Evolutionary conservation across 805 yeast species (phyloP).

Genomic region (Saturnispora diversa): DNA sequence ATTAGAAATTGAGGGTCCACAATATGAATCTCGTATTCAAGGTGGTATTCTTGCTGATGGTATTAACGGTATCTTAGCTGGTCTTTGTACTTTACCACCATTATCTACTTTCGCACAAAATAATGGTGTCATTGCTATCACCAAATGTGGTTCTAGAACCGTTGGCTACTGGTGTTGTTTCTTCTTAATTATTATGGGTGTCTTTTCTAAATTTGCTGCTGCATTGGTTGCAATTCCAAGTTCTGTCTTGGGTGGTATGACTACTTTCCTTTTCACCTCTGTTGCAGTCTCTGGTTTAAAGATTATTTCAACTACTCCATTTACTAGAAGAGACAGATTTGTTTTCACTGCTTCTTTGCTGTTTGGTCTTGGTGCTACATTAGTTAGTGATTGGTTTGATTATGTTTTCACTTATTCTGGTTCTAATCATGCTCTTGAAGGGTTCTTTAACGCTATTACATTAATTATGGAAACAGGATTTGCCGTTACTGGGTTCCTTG

Average conservation of each 20-base stretch:
- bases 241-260: constrained; percentile 83
- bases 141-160: constrained; percentile 81
- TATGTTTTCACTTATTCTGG: constrained; percentile 45
- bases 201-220: constrained; percentile 80
- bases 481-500: constrained; percentile 49
- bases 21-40: constrained; percentile 78
- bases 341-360: constrained; percentile 43
- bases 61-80: constrained; percentile 61
- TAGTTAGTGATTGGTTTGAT: constrained; percentile 41
- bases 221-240: constrained; percentile 79
- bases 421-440: constrained; percentile 34
- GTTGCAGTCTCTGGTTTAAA: constrained; percentile 52
- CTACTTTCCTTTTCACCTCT: constrained; percentile 47
- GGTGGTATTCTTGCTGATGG: constrained; percentile 93
- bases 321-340: constrained; percentile 51
- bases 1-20: constrained; percentile 71
- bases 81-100: constrained; percentile 79
- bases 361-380: constrained; percentile 45
- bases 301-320: constrained; percentile 45
- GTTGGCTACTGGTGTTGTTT: constrained; percentile 50
- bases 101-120: constrained; percentile 91
- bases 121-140: constrained; percentile 88
- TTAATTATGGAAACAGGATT: constrained; percentile 53
- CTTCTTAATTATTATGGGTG: constrained; percentile 78
- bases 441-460: constrained; percentile 45